Percentiles rank a stretch among this genome's conserved stretches.
Evolutionary conservation across 148 eudicot genomes (phyloP).

Genomic region (Mesembryanthemum crystallinum): DNA sequence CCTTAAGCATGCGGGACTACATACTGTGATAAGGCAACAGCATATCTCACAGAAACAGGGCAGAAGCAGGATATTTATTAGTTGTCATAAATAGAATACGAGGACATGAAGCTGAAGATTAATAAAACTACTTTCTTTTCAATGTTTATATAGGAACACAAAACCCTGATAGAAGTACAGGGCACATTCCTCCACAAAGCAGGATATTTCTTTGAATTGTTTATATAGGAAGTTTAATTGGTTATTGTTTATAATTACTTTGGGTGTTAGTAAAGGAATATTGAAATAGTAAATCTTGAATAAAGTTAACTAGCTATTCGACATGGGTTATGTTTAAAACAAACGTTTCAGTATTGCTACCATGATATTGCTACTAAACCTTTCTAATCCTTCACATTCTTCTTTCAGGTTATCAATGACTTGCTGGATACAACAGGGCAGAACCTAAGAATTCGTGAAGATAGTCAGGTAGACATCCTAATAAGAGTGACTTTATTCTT

Average conservation of each 20-base stretch:
- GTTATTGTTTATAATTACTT: not conserved
- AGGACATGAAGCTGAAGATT: not conserved
- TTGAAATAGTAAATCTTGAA: not conserved
- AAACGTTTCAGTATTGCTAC: not conserved
- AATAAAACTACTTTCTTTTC: not conserved
- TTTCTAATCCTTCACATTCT: slow-evolving; percentile 7
- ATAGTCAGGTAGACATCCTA: slow-evolving; percentile 51
- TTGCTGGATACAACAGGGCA: slow-evolving; percentile 84
- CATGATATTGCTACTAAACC: not conserved
- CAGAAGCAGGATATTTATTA: not conserved
- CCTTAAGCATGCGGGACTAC: too few relatives aligned
- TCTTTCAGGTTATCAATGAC: slow-evolving; percentile 69
- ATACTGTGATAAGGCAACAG: not conserved
- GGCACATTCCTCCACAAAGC: not conserved
- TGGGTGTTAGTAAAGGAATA: too few relatives aligned
- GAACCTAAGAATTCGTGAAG: slow-evolving; percentile 71
- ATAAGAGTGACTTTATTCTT: slow-evolving; percentile 2
- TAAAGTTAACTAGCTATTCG: not conserved
- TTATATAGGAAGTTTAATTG: too few relatives aligned
- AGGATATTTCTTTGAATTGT: too few relatives aligned
- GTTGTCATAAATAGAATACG: not conserved
- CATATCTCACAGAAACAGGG: not conserved
- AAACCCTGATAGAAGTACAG: not conserved
- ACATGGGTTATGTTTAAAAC: not conserved
- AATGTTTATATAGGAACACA: not conserved